phyloP scores from a whole-genome alignment of 805 yeast genomes.

The Wickerhamiella shivajii region DNA sequence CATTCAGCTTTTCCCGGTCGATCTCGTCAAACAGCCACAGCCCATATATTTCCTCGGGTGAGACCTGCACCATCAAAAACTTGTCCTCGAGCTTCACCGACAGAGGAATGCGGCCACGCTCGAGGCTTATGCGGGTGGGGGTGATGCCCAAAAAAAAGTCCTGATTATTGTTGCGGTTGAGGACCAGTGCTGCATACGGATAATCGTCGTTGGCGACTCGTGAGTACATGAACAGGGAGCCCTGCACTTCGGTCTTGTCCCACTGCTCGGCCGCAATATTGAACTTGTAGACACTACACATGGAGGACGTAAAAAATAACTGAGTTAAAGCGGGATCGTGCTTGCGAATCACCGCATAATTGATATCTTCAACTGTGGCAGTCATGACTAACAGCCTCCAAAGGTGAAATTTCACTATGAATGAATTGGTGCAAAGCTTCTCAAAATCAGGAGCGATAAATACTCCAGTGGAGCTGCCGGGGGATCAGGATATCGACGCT shows the following conservation, averaged over 20 bases:
- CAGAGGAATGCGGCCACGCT: slow-evolving; percentile 18
- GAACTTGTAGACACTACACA: slow-evolving; percentile 29
- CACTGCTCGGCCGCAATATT: slow-evolving; percentile 23
- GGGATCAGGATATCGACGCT: no score
- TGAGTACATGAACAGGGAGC: slow-evolving; percentile 28
- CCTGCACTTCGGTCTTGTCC: slow-evolving; percentile 28
- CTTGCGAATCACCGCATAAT: slow-evolving; percentile 22
- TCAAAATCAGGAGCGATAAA: no score
- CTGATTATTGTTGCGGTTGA: slow-evolving; percentile 22
- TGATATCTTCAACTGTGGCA: slow-evolving; percentile 17
- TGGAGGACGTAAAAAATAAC: slow-evolving; percentile 26
- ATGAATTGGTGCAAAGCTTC: no score
- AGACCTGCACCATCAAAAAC: slow-evolving; percentile 24
- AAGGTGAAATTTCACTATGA: neutral
- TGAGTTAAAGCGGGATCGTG: slow-evolving; percentile 27
- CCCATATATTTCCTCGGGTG: slow-evolving; percentile 25
- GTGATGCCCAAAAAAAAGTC: slow-evolving; percentile 26
- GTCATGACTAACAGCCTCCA: neutral
- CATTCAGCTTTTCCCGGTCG: slow-evolving; percentile 21
- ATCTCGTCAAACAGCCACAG: slow-evolving; percentile 26
- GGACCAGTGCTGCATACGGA: slow-evolving; percentile 26
- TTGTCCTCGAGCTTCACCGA: slow-evolving; percentile 24
- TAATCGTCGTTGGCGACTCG: slow-evolving; percentile 19
- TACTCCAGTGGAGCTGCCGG: no score
- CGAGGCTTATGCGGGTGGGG: slow-evolving; percentile 17